Evolutionary conservation across 2,329 filamentous ascomycete genomes (phyloP).

Genomic region (Neospermospora avenae): DNA sequence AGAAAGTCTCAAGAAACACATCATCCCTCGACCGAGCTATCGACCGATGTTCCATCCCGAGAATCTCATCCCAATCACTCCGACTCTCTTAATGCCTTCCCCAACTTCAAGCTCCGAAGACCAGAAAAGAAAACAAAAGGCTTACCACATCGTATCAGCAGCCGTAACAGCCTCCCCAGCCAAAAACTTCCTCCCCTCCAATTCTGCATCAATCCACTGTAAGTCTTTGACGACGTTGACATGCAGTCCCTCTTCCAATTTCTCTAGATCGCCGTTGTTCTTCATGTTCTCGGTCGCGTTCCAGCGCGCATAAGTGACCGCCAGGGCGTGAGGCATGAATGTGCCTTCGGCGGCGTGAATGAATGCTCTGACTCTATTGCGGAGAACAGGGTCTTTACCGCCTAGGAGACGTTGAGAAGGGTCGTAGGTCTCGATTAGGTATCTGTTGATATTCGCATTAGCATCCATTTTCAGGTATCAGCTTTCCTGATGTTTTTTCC

Average conservation of each 20-base stretch:
- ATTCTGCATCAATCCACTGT: conserved; percentile 42
- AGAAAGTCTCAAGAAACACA: no score
- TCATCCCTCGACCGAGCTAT: no score
- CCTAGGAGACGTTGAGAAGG: conserved; percentile 33
- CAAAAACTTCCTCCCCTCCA: conserved; percentile 40
- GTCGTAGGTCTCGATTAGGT: conserved; percentile 46
- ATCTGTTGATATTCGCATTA: conserved; percentile 32
- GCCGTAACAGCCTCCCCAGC: neutral
- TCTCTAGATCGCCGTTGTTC: conserved; percentile 25
- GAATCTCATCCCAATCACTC: neutral
- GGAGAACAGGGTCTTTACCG: neutral
- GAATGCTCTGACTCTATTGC: conserved; percentile 34
- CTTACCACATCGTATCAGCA: conserved; percentile 6
- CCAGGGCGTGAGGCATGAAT: conserved; percentile 43
- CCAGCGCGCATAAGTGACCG: conserved; percentile 44
- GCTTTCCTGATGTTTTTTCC: no score
- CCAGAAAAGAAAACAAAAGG: neutral
- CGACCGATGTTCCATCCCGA: no score
- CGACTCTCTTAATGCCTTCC: neutral
- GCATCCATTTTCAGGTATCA: neutral
- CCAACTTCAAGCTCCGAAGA: neutral
- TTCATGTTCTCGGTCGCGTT: conserved; percentile 35
- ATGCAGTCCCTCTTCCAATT: conserved; percentile 39
- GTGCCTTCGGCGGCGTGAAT: conserved; percentile 45
- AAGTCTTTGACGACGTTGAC: conserved; percentile 45